A percentile compares a stretch with the other conserved stretches of the same genome.
These are phyloP conservation scores for Leishmania gerbilli DNA, from an alignment of 208 protist genomes.

Conservation along the genomic window DNA sequence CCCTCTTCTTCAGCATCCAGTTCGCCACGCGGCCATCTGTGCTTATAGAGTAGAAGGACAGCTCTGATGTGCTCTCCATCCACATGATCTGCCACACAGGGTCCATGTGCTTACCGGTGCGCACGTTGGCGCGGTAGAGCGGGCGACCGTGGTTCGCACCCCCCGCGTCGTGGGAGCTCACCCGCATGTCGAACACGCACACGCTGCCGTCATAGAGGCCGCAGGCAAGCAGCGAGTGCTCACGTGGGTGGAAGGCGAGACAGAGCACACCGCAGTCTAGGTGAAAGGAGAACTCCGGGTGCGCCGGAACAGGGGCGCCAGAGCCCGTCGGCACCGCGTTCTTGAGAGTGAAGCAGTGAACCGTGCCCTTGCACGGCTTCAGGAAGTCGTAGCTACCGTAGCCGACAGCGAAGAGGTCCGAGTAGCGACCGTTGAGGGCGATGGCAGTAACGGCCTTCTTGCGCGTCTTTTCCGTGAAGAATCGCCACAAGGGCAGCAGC, in stretches of 20 bases:
- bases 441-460: constrained; percentile 94
- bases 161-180: constrained; percentile 37
- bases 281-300: constrained; percentile 94
- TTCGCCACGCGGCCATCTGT: constrained; percentile 95
- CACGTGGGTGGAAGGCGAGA: constrained; percentile 94
- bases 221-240: constrained; percentile 91
- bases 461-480: constrained; percentile 84
- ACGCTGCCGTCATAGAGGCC: constrained; percentile 97
- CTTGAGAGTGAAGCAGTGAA: constrained; percentile 98
- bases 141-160: constrained; percentile 70
- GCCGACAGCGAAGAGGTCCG: constrained; percentile 97
- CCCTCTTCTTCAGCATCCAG: constrained; percentile 96
- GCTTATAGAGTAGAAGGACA: constrained; percentile 96
- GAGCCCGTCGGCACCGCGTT: constrained; percentile 89
- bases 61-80: constrained; percentile 53
- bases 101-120: constrained; percentile 97
- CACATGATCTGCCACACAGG: constrained; percentile 96
- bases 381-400: constrained; percentile 98
- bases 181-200: constrained; percentile 94
- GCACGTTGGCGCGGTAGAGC: constrained; percentile 91
- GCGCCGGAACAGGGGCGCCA: constrained; percentile 58
- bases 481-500: constrained; percentile 97
- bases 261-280: constrained; percentile 95
- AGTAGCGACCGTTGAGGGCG: constrained; percentile 94
- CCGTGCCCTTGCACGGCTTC: constrained; percentile 91